These are phyloP conservation scores for Daldinia bambusicola DNA, from an alignment of 495 filamentous ascomycete genomes.

Conservation along the genomic window DNA sequence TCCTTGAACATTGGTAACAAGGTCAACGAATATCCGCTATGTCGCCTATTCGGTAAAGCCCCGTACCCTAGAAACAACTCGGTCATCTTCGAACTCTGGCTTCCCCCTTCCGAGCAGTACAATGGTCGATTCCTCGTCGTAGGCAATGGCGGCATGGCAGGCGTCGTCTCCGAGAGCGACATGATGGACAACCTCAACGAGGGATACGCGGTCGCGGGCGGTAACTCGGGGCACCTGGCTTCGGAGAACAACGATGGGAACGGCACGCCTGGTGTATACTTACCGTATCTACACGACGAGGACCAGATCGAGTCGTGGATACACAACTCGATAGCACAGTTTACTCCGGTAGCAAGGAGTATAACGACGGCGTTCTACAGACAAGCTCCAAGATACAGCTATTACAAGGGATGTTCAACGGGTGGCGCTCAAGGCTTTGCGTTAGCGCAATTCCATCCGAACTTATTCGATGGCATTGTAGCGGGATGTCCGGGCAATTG, in stretches of 20 bases:
- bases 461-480: conserved; percentile 57
- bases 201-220: conserved; percentile 53
- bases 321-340: conserved; percentile 55
- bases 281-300: conserved; percentile 50
- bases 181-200: conserved; percentile 50
- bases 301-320: conserved; percentile 56
- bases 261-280: conserved; percentile 37
- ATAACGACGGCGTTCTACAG: conserved; percentile 49
- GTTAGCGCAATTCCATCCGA: conserved; percentile 55
- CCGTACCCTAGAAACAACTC: conserved; percentile 31
- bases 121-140: conserved; percentile 50
- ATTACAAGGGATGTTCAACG: conserved; percentile 58
- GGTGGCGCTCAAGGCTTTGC: conserved; percentile 62
- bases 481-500: conserved; percentile 57
- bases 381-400: conserved; percentile 46
- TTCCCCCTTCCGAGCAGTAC: conserved; percentile 42
- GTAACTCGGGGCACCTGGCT: conserved; percentile 50
- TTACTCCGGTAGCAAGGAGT: conserved; percentile 48
- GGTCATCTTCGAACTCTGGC: conserved; percentile 45
- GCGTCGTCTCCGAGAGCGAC: conserved; percentile 45
- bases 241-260: conserved; percentile 43
- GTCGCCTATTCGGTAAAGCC: conserved; percentile 27
- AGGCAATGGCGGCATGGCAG: conserved; percentile 55
- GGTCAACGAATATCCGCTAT: conserved; percentile 23
- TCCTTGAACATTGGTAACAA: conserved; percentile 20